These are phyloP conservation scores for Diplodia sapinea DNA, from an alignment of 2,329 filamentous ascomycete species.

Conservation along the genomic window DNA sequence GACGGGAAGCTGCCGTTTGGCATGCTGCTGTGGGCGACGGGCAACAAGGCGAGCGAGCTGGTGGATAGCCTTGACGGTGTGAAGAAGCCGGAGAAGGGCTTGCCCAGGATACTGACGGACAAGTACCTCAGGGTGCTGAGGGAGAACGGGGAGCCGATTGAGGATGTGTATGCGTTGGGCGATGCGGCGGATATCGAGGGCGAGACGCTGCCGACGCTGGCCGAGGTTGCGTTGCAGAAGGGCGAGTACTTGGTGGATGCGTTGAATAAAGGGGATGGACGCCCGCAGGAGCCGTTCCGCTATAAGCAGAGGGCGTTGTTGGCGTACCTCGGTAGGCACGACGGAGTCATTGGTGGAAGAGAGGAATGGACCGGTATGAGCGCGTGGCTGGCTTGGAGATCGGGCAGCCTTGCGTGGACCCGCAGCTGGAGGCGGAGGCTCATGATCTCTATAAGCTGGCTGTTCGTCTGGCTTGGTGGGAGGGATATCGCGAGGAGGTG, in stretches of 20 bases:
- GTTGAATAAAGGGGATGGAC: slow-evolving; percentile 47
- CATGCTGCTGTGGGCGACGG: slow-evolving; percentile 50
- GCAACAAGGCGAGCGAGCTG: slow-evolving; percentile 45
- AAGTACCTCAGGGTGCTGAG: slow-evolving; percentile 41
- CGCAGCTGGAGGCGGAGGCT: slow-evolving; percentile 43
- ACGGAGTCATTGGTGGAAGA: slow-evolving; percentile 48
- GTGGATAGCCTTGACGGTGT: slow-evolving; percentile 44
- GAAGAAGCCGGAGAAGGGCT: slow-evolving; percentile 43
- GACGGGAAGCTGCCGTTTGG: slow-evolving; percentile 46
- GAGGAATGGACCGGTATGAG: slow-evolving; percentile 49
- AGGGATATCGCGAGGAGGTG: slow-evolving; percentile 24
- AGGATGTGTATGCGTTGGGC: slow-evolving; percentile 42
- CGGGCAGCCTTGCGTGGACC: slow-evolving; percentile 46
- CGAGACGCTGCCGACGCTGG: slow-evolving; percentile 44
- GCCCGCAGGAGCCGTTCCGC: slow-evolving; percentile 54
- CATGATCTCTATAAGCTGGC: slow-evolving; percentile 38
- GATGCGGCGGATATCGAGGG: slow-evolving; percentile 50
- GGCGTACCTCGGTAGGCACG: slow-evolving; percentile 52
- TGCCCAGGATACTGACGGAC: slow-evolving; percentile 48
- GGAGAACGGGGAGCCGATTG: slow-evolving; percentile 40
- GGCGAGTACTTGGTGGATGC: slow-evolving; percentile 44
- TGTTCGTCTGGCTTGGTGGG: slow-evolving; percentile 19
- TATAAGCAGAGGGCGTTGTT: slow-evolving; percentile 49
- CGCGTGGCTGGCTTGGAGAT: slow-evolving; percentile 55
- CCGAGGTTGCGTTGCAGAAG: slow-evolving; percentile 50